phyloP scores from a whole-genome alignment of 2,329 filamentous ascomycete species.

The Talaromyces atroroseus region DNA sequence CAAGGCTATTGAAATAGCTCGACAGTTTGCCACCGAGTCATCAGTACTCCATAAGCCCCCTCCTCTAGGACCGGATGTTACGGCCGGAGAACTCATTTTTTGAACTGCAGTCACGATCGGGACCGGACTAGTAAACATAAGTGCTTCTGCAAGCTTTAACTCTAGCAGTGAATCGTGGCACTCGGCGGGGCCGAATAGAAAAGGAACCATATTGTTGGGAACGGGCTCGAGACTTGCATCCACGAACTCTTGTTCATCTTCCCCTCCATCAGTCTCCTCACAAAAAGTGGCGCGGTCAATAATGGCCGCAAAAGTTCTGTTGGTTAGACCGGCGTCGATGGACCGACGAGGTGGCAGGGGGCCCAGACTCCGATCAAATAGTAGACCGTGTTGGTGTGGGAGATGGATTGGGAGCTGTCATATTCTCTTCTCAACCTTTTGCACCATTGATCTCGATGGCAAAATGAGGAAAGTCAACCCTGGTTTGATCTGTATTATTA shows the following conservation, averaged over 20 bases:
- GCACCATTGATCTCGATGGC: not conserved
- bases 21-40: slow-evolving; percentile 1
- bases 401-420: slow-evolving; percentile 15
- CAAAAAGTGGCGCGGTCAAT: not conserved
- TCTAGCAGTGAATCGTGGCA: slow-evolving; percentile 10
- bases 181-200: slow-evolving; percentile 1
- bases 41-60: too few relatives aligned
- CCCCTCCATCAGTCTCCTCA: not conserved
- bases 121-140: not conserved
- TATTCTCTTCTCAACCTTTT: slow-evolving; percentile 9
- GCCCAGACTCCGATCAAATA: not conserved
- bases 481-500: slow-evolving; percentile 2
- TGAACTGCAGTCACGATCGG: slow-evolving; percentile 6
- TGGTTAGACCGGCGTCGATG: not conserved
- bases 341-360: not conserved
- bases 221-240: slow-evolving; percentile 2
- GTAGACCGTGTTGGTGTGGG: not conserved
- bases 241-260: not conserved
- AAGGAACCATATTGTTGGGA: slow-evolving; percentile 10
- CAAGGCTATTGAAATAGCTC: slow-evolving; percentile 5
- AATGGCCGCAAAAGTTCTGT: not conserved
- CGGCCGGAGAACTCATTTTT: not conserved
- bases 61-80: not conserved
- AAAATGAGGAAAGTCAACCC: not conserved
- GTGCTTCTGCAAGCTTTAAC: not conserved